These are phyloP conservation scores for Penicilliopsis zonata DNA, from an alignment of 495 filamentous ascomycete genomes.

Conservation along the genomic window DNA sequence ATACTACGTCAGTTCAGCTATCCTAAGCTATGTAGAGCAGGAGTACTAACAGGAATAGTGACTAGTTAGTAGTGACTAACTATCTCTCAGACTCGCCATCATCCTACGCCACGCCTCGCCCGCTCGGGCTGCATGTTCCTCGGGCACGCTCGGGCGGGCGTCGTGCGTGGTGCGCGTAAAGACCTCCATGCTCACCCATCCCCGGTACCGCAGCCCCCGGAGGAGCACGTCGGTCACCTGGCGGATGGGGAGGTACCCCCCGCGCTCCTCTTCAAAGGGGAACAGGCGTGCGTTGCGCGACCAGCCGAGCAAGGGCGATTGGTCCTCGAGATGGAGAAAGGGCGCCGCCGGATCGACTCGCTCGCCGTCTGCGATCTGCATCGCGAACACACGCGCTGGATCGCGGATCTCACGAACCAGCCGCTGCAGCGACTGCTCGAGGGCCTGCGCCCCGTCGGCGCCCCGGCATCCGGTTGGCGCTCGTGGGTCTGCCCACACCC, in stretches of 20 bases:
- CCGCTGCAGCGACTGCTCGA: constrained; percentile 39
- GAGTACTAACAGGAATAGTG: too few relatives aligned
- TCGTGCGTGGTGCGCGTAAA: constrained; percentile 52
- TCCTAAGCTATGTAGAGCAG: too few relatives aligned
- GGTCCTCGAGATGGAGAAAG: constrained; percentile 7
- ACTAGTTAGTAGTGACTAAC: too few relatives aligned
- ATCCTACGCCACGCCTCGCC: constrained; percentile 41
- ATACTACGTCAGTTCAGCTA: too few relatives aligned
- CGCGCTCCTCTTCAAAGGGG: constrained; percentile 49
- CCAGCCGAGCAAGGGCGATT: constrained; percentile 37
- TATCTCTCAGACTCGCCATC: constrained; percentile 5
- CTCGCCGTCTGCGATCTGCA: constrained; percentile 64
- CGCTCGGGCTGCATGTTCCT: constrained; percentile 51
- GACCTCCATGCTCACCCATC: constrained; percentile 64
- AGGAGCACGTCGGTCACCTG: constrained; percentile 34
- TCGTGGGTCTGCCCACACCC: constrained; percentile 54
- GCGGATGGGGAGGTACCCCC: constrained; percentile 52
- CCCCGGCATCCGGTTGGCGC: constrained; percentile 29
- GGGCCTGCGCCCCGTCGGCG: constrained; percentile 37
- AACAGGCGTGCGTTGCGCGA: constrained; percentile 60
- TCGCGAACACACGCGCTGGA: constrained; percentile 50
- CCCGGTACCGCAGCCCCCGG: constrained; percentile 48
- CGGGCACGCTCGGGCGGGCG: constrained; percentile 37
- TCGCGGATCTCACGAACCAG: constrained; percentile 44
- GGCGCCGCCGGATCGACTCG: constrained; percentile 22